Evolutionary conservation across 2,329 filamentous ascomycete genomes (phyloP), one percentile per base, ranked within the genome.

Genomic region (Juglanconis oblonga): DNA sequence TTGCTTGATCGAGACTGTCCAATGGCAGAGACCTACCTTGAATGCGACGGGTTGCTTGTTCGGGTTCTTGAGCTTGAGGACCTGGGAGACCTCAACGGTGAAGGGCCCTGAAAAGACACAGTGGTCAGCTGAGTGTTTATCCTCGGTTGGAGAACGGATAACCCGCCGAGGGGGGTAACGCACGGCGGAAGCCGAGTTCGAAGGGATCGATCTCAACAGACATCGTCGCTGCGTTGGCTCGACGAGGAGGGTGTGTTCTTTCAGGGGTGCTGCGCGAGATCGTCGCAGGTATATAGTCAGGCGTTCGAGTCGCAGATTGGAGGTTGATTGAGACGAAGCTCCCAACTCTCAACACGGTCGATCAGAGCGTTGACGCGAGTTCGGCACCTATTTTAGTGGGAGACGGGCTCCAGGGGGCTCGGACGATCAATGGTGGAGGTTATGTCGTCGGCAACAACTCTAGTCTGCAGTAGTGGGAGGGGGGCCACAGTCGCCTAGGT

Each of bases 131-230:
- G 61, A 49, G 47, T 40, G 57, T 45, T 29, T 4, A 44, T 36
- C 33, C 38, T 31, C 36, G 50, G 8, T 31, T n/a, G 6, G 47
- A 52, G 10, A 17, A 40, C 48, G 24, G 32, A 33, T 40, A 50
- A 24, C 24, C 17, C 8, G 17, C 24, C n/a, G 31, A n/a, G 36
- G 17, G 9, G 51, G 11, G 49, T 10, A 64, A 83, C 89, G 72
- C 83, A 98, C 95, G 90, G 78, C 88, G 89, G 80, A 99, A 99
- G 79, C 87, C 90, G 73, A 99, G 87, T 84, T 98, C 95, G 68
- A 85, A 77, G 62, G 94, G 95, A 70, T 95, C 88, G 73, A 99
- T 91, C 71, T 97, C 91, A 79, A 99, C 89, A 69, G 94, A 96
- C 95, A 98, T 98, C 78, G 71, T 84, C 77, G 68, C 53, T 49